phyloP scores from a whole-genome alignment of 75 land plant species.

The Cupressus sempervirens region DNA sequence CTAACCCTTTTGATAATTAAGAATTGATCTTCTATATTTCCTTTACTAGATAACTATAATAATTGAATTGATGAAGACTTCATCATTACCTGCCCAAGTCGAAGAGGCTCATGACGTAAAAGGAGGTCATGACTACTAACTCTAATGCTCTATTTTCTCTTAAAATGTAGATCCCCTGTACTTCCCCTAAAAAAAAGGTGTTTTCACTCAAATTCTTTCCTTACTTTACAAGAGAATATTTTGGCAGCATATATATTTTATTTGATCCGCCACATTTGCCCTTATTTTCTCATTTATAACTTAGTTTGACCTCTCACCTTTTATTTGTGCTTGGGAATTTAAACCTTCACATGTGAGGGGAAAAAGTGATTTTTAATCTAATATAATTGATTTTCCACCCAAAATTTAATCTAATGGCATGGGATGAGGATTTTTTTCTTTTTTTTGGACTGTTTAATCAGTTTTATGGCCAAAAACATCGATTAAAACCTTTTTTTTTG shows the following conservation, averaged over 20 bases:
- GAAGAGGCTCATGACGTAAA: constrained; percentile 34
- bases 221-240: neutral
- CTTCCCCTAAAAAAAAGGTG: neutral
- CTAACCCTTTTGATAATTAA: neutral
- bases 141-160: neutral
- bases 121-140: constrained; percentile 8
- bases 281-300: too few relatives aligned
- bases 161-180: neutral
- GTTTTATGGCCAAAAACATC: too few relatives aligned
- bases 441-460: too few relatives aligned
- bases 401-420: too few relatives aligned
- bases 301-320: too few relatives aligned
- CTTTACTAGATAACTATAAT: neutral
- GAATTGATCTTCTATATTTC: too few relatives aligned
- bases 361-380: too few relatives aligned
- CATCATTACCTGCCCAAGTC: constrained; percentile 28
- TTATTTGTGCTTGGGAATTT: too few relatives aligned
- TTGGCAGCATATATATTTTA: neutral
- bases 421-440: too few relatives aligned
- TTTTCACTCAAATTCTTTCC: neutral
- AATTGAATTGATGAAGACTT: neutral
- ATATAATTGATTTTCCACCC: too few relatives aligned
- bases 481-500: too few relatives aligned
- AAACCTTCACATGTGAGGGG: too few relatives aligned
- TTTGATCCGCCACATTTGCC: neutral